A percentile compares a stretch with the other conserved stretches of the same genome.
phyloP scores from a whole-genome alignment of 257 asterid genomes.

The Solanum dulcamara region DNA sequence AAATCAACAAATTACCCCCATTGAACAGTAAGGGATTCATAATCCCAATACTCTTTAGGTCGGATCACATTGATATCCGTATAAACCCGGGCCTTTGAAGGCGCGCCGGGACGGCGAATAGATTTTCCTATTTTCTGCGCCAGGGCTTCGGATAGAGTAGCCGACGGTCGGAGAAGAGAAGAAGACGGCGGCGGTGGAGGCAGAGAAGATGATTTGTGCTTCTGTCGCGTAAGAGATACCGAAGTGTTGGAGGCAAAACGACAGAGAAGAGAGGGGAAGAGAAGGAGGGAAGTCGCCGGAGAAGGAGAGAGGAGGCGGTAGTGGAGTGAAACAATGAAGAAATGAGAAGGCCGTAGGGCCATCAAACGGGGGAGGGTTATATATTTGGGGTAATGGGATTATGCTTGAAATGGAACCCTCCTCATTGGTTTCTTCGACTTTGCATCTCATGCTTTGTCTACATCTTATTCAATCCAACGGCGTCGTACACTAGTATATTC shows the following conservation, averaged over 20 bases:
- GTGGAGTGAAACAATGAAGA: slow-evolving; percentile 41
- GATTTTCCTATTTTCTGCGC: slow-evolving; percentile 88
- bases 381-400: slow-evolving; percentile 2
- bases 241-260: slow-evolving; percentile 13
- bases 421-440: background rate
- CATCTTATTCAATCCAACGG: background rate
- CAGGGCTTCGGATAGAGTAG: slow-evolving; percentile 38
- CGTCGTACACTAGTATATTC: background rate
- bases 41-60: slow-evolving; percentile 92
- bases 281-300: background rate
- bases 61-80: slow-evolving; percentile 72
- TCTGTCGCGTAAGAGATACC: slow-evolving; percentile 9
- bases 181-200: slow-evolving; percentile 14
- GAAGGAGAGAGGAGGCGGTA: background rate
- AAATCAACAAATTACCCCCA: slow-evolving; percentile 64
- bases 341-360: slow-evolving; percentile 80
- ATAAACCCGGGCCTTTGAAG: slow-evolving; percentile 80
- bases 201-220: slow-evolving; percentile 1
- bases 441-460: background rate
- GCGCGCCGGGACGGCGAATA: slow-evolving; percentile 74
- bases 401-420: background rate
- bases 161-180: slow-evolving; percentile 15
- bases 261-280: slow-evolving; percentile 23
- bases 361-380: slow-evolving; percentile 42
- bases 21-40: slow-evolving; percentile 79